A percentile compares a stretch with the other conserved stretches of the same genome.
Evolutionary conservation across 2,329 filamentous ascomycete species (phyloP).

Genomic region (Nectriaceae sp.): DNA sequence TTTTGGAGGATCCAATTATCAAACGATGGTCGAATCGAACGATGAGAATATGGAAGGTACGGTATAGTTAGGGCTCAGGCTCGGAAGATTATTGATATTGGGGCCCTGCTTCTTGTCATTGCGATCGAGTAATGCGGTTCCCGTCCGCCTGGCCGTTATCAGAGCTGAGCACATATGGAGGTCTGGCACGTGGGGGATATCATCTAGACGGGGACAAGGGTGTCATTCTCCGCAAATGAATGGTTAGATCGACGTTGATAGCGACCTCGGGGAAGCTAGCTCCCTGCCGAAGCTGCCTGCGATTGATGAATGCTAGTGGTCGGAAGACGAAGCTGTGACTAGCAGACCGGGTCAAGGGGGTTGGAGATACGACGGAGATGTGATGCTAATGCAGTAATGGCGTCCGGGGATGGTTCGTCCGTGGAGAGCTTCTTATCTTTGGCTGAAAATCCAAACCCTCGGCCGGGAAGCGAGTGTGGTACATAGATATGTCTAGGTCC

Average conservation of each 20-base stretch:
- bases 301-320: background rate
- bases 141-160: background rate
- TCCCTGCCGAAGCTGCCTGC: too few species aligned
- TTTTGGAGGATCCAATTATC: background rate
- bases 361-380: background rate
- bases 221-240: background rate
- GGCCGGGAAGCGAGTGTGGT: too few species aligned
- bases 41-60: constrained; percentile 5
- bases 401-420: background rate
- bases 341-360: background rate
- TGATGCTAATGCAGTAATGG: background rate
- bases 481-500: too few species aligned
- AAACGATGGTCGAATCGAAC: background rate
- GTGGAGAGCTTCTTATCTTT: background rate
- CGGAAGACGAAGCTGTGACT: background rate
- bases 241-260: background rate
- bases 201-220: background rate
- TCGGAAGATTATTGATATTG: constrained; percentile 1
- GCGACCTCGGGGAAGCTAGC: too few species aligned
- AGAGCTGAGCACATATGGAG: background rate
- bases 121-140: background rate
- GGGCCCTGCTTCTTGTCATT: background rate
- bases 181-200: background rate
- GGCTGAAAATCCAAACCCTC: too few species aligned
- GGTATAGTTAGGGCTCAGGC: too few species aligned